Base-by-base conservation (phyloP, 2,329 filamentous ascomycete genomes). In the Paraphaeosphaeria minitans region DNA sequence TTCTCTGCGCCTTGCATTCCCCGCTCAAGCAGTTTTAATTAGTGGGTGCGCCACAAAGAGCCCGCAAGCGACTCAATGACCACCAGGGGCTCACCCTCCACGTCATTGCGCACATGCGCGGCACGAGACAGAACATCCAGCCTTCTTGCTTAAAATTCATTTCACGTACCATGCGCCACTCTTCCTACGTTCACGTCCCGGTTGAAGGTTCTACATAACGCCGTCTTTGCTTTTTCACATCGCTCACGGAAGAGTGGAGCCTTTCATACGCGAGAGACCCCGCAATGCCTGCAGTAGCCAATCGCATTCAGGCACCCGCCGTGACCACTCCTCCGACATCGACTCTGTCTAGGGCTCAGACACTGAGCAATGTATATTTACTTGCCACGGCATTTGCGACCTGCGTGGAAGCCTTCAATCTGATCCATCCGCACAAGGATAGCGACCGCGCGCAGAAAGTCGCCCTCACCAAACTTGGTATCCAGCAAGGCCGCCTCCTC, bases 401-500 rank as follows among this genome's bases (percentile, higher is more conserved):
- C 47, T 81, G 79, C 59, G 79, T 81, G 45, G 80, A 82, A 64
- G 78, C 78, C 24, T 81, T 82, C 69, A 78, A 78, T 39, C 72
- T 79, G 27, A 78, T 82, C 56, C 77, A 80, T 56, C 77, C 79
- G 0, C 69, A 71, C 49, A 78, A 78, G 49, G 74, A 79, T 58
- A 77, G 76, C 64, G 75, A 79, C 42, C 76, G 75, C 58, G 70
- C 72, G 14, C 79, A 82, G 61, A 79, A 79, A 60, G 72, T 80
- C 22, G 73, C 78, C 22, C 72, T 81, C 29, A 72, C 77, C 3
- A 75, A 77, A 53, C 69, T 82, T 6, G 80, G 80, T 54, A 73
- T 82, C 24, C 78, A 82, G 63, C 80, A 82, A 65, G 79, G 79
- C 39, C 73, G 80, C 27, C 72, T 82, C 47, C 70, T 82, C 56